Conservation (phyloP, 169 alveolate genomes). For the Toxoplasma gondii region DNA sequence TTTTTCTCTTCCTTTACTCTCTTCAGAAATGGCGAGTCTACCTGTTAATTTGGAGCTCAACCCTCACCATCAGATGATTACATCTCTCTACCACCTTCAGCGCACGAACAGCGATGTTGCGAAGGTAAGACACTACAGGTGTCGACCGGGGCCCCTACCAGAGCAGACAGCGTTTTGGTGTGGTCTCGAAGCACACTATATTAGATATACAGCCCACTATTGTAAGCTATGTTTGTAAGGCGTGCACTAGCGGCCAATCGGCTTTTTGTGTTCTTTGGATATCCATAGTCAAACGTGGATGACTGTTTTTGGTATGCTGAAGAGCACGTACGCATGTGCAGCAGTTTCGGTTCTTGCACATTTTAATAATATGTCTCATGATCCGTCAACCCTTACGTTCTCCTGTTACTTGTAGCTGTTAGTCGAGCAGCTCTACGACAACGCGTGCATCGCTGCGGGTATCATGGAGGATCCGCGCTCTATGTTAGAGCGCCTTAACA, state of each 20-base stretch:
- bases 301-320: no score
- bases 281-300: no score
- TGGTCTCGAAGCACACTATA: not conserved
- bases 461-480: constrained; percentile 91
- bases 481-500: constrained; percentile 84
- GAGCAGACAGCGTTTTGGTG: not conserved
- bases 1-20: not conserved
- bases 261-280: no score
- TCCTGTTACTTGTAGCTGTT: constrained; percentile 5
- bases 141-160: no score
- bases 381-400: not conserved
- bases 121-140: constrained; percentile 63
- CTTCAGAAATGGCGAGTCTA: constrained; percentile 68
- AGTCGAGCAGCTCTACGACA: constrained; percentile 86
- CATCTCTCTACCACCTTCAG: constrained; percentile 77
- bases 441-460: constrained; percentile 93
- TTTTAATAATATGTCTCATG: no score
- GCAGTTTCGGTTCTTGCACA: no score
- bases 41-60: constrained; percentile 87
- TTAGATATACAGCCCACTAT: not conserved
- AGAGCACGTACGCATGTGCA: no score
- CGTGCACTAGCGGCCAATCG: no score
- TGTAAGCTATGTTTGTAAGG: not conserved
- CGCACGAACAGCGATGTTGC: constrained; percentile 80
- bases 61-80: constrained; percentile 80